phyloP scores from a whole-genome alignment of 2,329 filamentous ascomycete species.

The Pseudopyrenochaeta lycopersici region DNA sequence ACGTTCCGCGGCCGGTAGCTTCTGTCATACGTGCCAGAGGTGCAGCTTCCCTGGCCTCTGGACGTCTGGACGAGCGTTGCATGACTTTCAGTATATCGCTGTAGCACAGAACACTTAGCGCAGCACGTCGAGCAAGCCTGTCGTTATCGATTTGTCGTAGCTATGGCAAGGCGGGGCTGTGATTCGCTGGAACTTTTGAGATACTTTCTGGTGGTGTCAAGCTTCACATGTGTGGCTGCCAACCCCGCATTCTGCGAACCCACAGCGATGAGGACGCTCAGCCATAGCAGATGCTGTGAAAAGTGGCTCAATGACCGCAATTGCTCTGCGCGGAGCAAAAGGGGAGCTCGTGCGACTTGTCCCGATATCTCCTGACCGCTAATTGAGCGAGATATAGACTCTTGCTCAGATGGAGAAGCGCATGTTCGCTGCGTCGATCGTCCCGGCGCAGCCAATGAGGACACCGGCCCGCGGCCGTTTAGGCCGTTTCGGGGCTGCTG shows the following conservation, averaged over 20 bases:
- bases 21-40: slow-evolving; percentile 6
- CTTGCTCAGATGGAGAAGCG: slow-evolving; percentile 20
- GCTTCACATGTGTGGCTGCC: slow-evolving; percentile 32
- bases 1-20: slow-evolving; percentile 33
- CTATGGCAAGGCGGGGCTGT: slow-evolving; percentile 9
- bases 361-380: slow-evolving; percentile 1
- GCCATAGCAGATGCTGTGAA: background rate
- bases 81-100: slow-evolving; percentile 3
- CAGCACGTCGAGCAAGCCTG: slow-evolving; percentile 11
- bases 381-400: slow-evolving; percentile 19
- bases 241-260: slow-evolving; percentile 32
- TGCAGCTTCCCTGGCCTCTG: background rate
- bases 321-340: slow-evolving; percentile 1
- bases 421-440: slow-evolving; percentile 30
- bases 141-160: slow-evolving; percentile 22
- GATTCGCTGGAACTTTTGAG: slow-evolving; percentile 30
- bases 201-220: slow-evolving; percentile 20
- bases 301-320: background rate
- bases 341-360: background rate
- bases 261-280: background rate
- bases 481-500: slow-evolving; percentile 25
- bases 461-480: slow-evolving; percentile 15
- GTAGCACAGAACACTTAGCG: slow-evolving; percentile 6
- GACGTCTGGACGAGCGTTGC: background rate
- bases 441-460: slow-evolving; percentile 30